Evolutionary conservation across 2,329 filamentous ascomycete genomes (phyloP).

Genomic region (Apiospora saccharicola): DNA sequence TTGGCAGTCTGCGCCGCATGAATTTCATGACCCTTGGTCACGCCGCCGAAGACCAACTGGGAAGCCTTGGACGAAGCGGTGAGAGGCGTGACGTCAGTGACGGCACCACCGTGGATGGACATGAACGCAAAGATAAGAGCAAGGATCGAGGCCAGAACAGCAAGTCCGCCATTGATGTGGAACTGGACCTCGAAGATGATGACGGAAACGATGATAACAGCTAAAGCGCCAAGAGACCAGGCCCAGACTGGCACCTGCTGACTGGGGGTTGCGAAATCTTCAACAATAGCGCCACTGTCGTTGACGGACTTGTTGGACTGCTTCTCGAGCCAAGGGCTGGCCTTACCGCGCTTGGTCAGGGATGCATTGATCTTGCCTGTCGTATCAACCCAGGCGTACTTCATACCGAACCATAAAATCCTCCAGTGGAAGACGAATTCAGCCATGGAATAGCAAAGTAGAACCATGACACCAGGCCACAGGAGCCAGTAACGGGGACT

Average conservation of each 20-base stretch:
- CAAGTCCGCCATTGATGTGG: constrained; percentile 56
- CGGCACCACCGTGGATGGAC: constrained; percentile 57
- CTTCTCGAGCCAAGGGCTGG: constrained; percentile 29
- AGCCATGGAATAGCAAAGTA: constrained; percentile 50
- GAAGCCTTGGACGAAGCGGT: constrained; percentile 61
- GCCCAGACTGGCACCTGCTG: constrained; percentile 55
- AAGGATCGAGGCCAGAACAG: constrained; percentile 55
- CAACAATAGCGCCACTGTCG: constrained; percentile 6
- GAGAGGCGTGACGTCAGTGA: constrained; percentile 57
- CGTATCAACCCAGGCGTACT: constrained; percentile 56
- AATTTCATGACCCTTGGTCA: constrained; percentile 53
- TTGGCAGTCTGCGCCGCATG: constrained; percentile 54
- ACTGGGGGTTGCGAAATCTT: constrained; percentile 34
- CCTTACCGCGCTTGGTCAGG: constrained; percentile 51
- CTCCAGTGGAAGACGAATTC: constrained; percentile 43
- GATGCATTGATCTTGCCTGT: constrained; percentile 50
- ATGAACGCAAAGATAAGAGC: constrained; percentile 60
- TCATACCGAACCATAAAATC: constrained; percentile 48
- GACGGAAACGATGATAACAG: constrained; percentile 54
- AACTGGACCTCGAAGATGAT: constrained; percentile 52
- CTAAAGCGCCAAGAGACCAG: constrained; percentile 50
- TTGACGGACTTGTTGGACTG: constrained; percentile 13
- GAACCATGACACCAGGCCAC: constrained; percentile 52
- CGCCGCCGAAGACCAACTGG: constrained; percentile 59
- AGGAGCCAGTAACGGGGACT: constrained; percentile 44